Evolutionary conservation across 805 yeast species (phyloP), one percentile per base, ranked within the genome.

Genomic region (Helenozyma rhizophorensis): DNA sequence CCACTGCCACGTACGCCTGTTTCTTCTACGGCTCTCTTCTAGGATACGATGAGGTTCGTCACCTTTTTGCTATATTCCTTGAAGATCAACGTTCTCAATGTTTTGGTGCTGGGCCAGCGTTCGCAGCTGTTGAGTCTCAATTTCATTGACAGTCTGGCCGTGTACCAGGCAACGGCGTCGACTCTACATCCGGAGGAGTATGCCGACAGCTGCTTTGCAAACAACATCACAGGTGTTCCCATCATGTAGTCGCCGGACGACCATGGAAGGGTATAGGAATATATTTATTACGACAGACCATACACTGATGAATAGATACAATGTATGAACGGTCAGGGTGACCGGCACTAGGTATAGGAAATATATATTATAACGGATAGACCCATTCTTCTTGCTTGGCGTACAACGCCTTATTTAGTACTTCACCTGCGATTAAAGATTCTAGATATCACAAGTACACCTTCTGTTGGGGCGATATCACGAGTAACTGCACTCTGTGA

Each of bases 21-120:
- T 23, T 10, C 21, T 9, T 14, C 30, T 14, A 6, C 13, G 23
- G 18, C 36, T n/a, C n/a, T n/a, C n/a, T n/a, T n/a, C n/a, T n/a
- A n/a, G n/a, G n/a, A n/a, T n/a, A n/a, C 21, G 8, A 65, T 65
- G 71, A 58, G 59, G 41, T 40, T 62, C 25, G 37, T 62, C 12
- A 45, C 60, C 21, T 48, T 61, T 32, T 37, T 59, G 11, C 37
- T 66, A 30, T 65, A 65, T 38, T 43, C 59, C 25, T 46, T 66
- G 27, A 65, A 65, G 42, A 46, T 61, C 28, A 66, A 66, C 37
- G 36, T 65, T 23, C 48, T 66, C 27, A 64, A 55, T 30, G 47
- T 64, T 19, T 37, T 66, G 15, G 59, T 66, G 23, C 46, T 53
- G 31, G 56, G 50, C 32, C 53, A 61, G 30, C 51, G 70, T 31